Evolutionary conservation across 2,329 filamentous ascomycete genomes (phyloP).

Genomic region (Penicillium sp.): DNA sequence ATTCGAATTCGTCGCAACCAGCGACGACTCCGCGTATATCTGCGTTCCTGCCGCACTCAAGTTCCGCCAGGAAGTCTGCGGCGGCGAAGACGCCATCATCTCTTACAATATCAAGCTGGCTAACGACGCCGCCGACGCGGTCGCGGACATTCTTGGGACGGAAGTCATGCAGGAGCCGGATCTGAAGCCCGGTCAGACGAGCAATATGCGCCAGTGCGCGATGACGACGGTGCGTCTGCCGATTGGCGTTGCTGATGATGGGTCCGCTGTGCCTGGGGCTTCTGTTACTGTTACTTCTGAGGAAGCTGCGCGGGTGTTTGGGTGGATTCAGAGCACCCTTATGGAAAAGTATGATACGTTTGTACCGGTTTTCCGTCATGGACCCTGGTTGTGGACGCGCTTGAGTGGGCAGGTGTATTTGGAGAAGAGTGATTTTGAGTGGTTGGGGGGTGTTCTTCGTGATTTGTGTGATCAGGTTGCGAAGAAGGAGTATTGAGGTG

Average conservation of each 20-base stretch:
- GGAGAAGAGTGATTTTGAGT: slow-evolving; percentile 76
- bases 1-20: slow-evolving; percentile 77
- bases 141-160: slow-evolving; percentile 67
- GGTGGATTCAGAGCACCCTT: slow-evolving; percentile 61
- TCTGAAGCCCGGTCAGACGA: slow-evolving; percentile 28
- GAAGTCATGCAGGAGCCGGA: slow-evolving; percentile 63
- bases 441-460: slow-evolving; percentile 62
- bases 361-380: slow-evolving; percentile 64
- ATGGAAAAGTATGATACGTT: slow-evolving; percentile 69
- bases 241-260: slow-evolving; percentile 44
- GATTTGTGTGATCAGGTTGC: slow-evolving; percentile 56
- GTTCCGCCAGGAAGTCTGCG: slow-evolving; percentile 69
- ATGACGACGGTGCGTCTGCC: slow-evolving; percentile 77
- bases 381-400: slow-evolving; percentile 66
- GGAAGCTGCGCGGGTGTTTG: slow-evolving; percentile 45
- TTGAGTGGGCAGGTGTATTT: slow-evolving; percentile 83
- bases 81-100: slow-evolving; percentile 71
- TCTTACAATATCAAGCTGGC: slow-evolving; percentile 66
- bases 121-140: slow-evolving; percentile 60
- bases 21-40: slow-evolving; percentile 71
- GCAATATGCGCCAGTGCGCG: slow-evolving; percentile 61
- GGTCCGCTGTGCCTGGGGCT: background rate
- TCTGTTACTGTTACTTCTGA: slow-evolving; percentile 39
- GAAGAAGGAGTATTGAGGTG: slow-evolving; percentile 39
- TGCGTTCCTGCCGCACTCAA: slow-evolving; percentile 70